Conservation (phyloP, 2,329 filamentous ascomycete species). For the Xylariaceae sp. region DNA sequence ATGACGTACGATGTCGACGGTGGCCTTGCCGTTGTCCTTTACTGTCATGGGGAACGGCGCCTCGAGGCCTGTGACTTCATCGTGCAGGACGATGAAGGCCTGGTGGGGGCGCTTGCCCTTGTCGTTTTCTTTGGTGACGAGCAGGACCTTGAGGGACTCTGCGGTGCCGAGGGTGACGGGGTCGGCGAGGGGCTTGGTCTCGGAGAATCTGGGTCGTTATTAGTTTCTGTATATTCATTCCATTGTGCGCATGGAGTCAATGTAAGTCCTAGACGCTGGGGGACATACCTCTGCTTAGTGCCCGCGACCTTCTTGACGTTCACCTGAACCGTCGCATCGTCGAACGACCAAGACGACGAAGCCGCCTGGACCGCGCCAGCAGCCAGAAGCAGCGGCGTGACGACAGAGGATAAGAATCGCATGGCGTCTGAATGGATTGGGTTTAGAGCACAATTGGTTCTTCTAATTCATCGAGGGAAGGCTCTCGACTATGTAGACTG, state of each 20-base stretch:
- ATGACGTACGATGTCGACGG: constrained; percentile 70
- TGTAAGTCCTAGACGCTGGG: background rate
- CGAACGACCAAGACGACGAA: constrained; percentile 59
- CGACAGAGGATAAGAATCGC: constrained; percentile 39
- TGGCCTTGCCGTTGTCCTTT: constrained; percentile 83
- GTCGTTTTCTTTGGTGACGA: constrained; percentile 76
- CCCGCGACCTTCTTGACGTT: constrained; percentile 58
- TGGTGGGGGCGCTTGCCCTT: constrained; percentile 84
- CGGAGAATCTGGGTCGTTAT: constrained; percentile 46
- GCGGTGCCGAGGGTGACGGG: constrained; percentile 59
- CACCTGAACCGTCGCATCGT: constrained; percentile 65
- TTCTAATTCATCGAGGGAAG: constrained; percentile 14
- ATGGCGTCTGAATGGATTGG: constrained; percentile 29
- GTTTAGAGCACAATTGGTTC: constrained; percentile 6
- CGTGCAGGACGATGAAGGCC: constrained; percentile 79
- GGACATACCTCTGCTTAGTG: constrained; percentile 60
- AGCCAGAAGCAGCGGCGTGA: constrained; percentile 43
- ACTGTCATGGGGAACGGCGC: constrained; percentile 78
- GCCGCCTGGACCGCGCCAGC: constrained; percentile 48
- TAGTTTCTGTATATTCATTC: background rate
- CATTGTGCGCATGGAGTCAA: background rate
- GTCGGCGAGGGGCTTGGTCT: constrained; percentile 55
- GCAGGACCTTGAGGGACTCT: constrained; percentile 73
- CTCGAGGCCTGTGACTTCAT: constrained; percentile 71
- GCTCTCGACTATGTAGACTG: background rate